Evolutionary conservation across 2,329 filamentous ascomycete genomes (phyloP), one percentile per base, ranked within the genome.

Genomic region (Alternaria angustiovoidea): DNA sequence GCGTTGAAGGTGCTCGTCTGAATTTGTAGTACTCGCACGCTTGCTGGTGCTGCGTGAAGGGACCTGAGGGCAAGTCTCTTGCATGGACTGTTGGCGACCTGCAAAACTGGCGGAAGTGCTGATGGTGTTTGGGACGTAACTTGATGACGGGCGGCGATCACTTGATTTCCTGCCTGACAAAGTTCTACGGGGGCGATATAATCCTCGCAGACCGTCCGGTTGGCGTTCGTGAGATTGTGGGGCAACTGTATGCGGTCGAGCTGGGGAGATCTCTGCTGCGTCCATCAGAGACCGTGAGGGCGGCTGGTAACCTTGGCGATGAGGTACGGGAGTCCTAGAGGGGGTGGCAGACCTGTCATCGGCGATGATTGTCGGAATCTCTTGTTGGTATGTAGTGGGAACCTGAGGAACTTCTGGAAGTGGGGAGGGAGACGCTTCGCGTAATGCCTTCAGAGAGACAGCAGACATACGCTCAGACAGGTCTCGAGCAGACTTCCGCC

Each of bases 381-480:
- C 59, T 57, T 62, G 60, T 36, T 59, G 62, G 32, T 59, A 62
- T 5, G 14, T 36, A 30, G 62, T 53, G 7, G 72, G 70, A 14
- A 76, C 69, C 43, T 62, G 53, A 7, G 71, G 70, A 1, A 73
- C 64, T 24, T 63, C 59, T 26, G 72, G 69, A 7, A 24, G 26
- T 14, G 63, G 64, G 18, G 51, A 67, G 14, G 46, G 57, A 47
- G 32, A 66, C 16, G 46, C 51, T 30, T 61, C 59, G 14, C 52
- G 60, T n/a, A 67, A 43, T 12, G 66, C 62, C 49, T 61, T 70
- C 48, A 77, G 46, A 2, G 75, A 78, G 6, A 65, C 71, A 22
- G 71, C 68, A 8, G 75, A 78, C 48, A 75, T 61, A 18, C 75
- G 72, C 52, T 75, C 69, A 22, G 67, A 67, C n/a, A 78, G 61